Conservation (phyloP, 2,329 filamentous ascomycete species). For the Ceratocystiopsis brevicomis region DNA sequence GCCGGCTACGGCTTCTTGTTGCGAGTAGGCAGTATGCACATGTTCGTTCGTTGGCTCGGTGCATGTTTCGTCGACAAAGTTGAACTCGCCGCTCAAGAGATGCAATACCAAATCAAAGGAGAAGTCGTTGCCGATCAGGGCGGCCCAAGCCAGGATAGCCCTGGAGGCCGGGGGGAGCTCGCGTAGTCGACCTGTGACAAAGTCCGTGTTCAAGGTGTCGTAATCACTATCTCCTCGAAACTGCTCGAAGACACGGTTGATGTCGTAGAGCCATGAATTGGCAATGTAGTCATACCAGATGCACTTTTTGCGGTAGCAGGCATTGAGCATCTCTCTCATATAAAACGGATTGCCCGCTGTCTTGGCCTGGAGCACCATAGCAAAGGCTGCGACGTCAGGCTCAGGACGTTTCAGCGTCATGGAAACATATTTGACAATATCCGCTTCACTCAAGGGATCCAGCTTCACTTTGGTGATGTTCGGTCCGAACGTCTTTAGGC, state of each 20-base stretch:
- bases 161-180: conserved; percentile 59
- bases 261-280: conserved; percentile 65
- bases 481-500: conserved; percentile 27
- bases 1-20: conserved; percentile 53
- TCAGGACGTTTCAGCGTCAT: conserved; percentile 57
- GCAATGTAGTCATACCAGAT: conserved; percentile 82
- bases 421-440: conserved; percentile 68
- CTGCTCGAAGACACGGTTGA: conserved; percentile 71
- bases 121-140: conserved; percentile 64
- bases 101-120: conserved; percentile 65
- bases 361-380: conserved; percentile 74
- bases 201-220: conserved; percentile 62
- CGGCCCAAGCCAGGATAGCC: conserved; percentile 69
- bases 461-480: conserved; percentile 53
- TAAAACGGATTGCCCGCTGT: conserved; percentile 81
- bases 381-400: conserved; percentile 57
- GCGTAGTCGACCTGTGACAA: conserved; percentile 58
- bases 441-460: conserved; percentile 53
- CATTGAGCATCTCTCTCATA: conserved; percentile 75
- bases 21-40: conserved; percentile 32
- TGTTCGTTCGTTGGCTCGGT: conserved; percentile 13
- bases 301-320: conserved; percentile 69
- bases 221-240: conserved; percentile 65
- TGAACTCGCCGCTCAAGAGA: conserved; percentile 57
- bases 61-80: conserved; percentile 29